Percentiles rank a stretch among this genome's conserved stretches.
phyloP scores from a whole-genome alignment of 495 filamentous ascomycete species.

The Xylaria castorea region DNA sequence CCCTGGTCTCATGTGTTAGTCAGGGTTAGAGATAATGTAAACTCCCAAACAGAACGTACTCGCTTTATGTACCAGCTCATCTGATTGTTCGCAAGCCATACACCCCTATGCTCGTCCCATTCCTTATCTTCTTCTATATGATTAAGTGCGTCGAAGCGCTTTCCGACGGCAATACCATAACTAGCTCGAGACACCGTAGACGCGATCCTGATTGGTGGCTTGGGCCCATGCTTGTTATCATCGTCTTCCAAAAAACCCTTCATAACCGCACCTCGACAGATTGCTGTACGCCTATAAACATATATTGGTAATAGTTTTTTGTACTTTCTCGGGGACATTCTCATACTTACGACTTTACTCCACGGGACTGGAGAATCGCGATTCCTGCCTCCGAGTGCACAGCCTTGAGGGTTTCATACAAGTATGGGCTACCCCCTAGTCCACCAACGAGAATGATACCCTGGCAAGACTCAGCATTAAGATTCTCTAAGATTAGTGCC shows the following conservation, averaged over 20 bases:
- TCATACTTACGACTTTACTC: conserved; percentile 24
- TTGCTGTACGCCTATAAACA: conserved; percentile 32
- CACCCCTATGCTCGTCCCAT: background rate
- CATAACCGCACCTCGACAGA: conserved; percentile 36
- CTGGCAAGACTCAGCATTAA: background rate
- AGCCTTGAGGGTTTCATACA: conserved; percentile 29
- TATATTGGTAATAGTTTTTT: background rate
- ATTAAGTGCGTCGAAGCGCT: background rate
- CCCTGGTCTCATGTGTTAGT: too few relatives aligned
- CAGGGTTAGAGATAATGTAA: too few relatives aligned
- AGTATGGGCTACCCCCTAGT: conserved; percentile 35
- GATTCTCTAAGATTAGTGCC: too few relatives aligned
- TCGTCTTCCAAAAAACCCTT: conserved; percentile 28
- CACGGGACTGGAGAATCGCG: conserved; percentile 17
- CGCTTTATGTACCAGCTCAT: conserved; percentile 29
- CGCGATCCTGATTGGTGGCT: conserved; percentile 1
- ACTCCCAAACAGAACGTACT: conserved; percentile 1
- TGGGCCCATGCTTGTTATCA: background rate
- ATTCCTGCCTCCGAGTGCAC: conserved; percentile 11
- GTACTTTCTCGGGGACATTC: background rate
- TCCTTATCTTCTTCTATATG: conserved; percentile 18
- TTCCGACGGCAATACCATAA: conserved; percentile 22
- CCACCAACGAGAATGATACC: conserved; percentile 40
- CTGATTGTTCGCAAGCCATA: conserved; percentile 19
- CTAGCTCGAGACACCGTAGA: conserved; percentile 31